These are phyloP conservation scores for Gamarada debralockiae DNA, from an alignment of 495 filamentous ascomycete genomes.

Conservation along the genomic window DNA sequence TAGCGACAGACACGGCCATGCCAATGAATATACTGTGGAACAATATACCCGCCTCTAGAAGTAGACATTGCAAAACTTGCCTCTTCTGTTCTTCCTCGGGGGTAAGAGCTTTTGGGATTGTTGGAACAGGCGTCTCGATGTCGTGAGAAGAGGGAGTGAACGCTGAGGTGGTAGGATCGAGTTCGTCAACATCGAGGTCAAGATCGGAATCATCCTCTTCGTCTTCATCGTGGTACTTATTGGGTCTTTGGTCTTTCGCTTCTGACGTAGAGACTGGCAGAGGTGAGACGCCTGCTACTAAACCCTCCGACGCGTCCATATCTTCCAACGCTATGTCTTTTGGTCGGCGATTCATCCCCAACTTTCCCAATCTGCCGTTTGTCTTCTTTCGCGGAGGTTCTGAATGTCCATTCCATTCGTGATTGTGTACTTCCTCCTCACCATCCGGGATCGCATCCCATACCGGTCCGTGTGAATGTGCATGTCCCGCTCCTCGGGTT, in stretches of 20 bases:
- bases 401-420: slow-evolving; percentile 11
- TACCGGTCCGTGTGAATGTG: slow-evolving; percentile 40
- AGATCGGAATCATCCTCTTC: slow-evolving; percentile 41
- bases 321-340: slow-evolving; percentile 40
- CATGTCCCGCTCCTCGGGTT: slow-evolving; percentile 48
- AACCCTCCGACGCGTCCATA: slow-evolving; percentile 37
- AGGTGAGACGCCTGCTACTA: slow-evolving; percentile 45
- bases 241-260: slow-evolving; percentile 1
- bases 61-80: slow-evolving; percentile 70
- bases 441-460: slow-evolving; percentile 22
- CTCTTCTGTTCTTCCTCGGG: slow-evolving; percentile 48
- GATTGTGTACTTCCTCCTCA: slow-evolving; percentile 11
- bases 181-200: slow-evolving; percentile 49
- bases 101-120: slow-evolving; percentile 11
- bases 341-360: slow-evolving; percentile 30
- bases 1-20: slow-evolving; percentile 82
- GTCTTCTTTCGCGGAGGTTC: slow-evolving; percentile 5
- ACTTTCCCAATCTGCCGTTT: slow-evolving; percentile 19
- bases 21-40: slow-evolving; percentile 89
- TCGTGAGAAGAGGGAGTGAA: slow-evolving; percentile 4
- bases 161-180: slow-evolving; percentile 31
- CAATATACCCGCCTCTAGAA: slow-evolving; percentile 81
- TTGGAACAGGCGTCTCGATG: not conserved
- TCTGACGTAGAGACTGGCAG: slow-evolving; percentile 37
- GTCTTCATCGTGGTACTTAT: slow-evolving; percentile 26